phyloP scores from a whole-genome alignment of 177 flowering plant genomes.

The Vitis hybrid region DNA sequence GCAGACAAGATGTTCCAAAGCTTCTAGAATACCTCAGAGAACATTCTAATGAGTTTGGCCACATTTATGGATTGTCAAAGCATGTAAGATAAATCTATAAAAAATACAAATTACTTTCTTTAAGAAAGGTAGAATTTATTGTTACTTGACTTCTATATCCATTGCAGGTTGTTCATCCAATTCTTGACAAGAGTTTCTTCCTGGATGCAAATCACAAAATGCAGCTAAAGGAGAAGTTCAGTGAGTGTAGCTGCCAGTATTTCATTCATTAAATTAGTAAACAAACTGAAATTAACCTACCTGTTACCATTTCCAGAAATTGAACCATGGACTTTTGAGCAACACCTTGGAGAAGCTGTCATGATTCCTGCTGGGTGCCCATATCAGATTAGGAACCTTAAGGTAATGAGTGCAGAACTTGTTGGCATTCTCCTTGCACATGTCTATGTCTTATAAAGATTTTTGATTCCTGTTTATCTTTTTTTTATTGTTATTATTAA shows the following conservation, averaged over 20 bases:
- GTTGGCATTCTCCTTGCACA: too few relatives aligned
- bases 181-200: constrained; percentile 63
- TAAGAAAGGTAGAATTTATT: not conserved
- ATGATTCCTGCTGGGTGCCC: constrained; percentile 46
- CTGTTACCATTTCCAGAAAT: constrained; percentile 20
- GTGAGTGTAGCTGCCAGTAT: constrained; percentile 28
- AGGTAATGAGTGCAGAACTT: constrained; percentile 17
- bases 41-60: constrained; percentile 49
- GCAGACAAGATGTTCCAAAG: constrained; percentile 77
- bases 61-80: constrained; percentile 31
- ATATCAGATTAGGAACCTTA: constrained; percentile 37
- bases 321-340: constrained; percentile 46
- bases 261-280: not conserved
- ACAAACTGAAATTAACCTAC: not conserved
- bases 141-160: constrained; percentile 7
- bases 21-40: constrained; percentile 58
- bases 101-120: not conserved
- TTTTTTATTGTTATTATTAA: too few relatives aligned
- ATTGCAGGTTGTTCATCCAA: constrained; percentile 61
- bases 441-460: not conserved
- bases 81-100: constrained; percentile 34
- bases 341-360: constrained; percentile 44
- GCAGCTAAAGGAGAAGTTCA: constrained; percentile 68
- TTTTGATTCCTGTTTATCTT: not conserved
- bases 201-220: constrained; percentile 52